Base-by-base conservation (phyloP, 768 basidiomycete species). In the Suillus decipiens region DNA sequence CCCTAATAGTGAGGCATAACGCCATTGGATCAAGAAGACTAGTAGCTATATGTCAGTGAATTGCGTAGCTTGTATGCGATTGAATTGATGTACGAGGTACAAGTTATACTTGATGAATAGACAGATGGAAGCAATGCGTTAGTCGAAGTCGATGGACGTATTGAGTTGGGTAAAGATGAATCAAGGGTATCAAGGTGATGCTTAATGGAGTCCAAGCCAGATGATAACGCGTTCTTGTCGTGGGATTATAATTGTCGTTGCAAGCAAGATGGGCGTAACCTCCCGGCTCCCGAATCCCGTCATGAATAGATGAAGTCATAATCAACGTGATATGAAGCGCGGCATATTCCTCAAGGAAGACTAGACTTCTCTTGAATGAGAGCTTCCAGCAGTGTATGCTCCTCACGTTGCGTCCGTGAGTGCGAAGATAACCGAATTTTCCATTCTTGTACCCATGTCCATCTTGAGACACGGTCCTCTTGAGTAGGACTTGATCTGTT, bases 361-460 rank as follows among this genome's bases (percentile, higher is more conserved):
- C n/a, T 68, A 22, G 68, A 64, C 64, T 89, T 90, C 76, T 88
- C 87, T 55, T 82, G 79, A 11, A 86, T 80, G 24, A 87, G 80
- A 55, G 80, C 75, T 60, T 82, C 77, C 62, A 87, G 74, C 68
- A 81, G 77, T 67, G 80, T 79, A 65, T 79, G 75, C 61, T 79
- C 79, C 56, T 79, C 74, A 41, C 77, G 75, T 59, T 81, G 82
- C 63, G 81, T 78, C 59, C 78, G 75, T 48, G 85, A 82, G 48
- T 81, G 81, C 28, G 87, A 86, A 1, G 78, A 74, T 41, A 85
- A 75, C 60, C 83, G 81, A 51, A 89, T 83, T 74, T 82, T 88
- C 88, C 85, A 89, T 64, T 89, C 86, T 64, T 82, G 82, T n/a
- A 89, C 82, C 89, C 86, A 89, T 41, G 79, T 74, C 84, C 87